phyloP scores from a whole-genome alignment of 805 yeast genomes.

The Wickerhamiella azymoides region DNA sequence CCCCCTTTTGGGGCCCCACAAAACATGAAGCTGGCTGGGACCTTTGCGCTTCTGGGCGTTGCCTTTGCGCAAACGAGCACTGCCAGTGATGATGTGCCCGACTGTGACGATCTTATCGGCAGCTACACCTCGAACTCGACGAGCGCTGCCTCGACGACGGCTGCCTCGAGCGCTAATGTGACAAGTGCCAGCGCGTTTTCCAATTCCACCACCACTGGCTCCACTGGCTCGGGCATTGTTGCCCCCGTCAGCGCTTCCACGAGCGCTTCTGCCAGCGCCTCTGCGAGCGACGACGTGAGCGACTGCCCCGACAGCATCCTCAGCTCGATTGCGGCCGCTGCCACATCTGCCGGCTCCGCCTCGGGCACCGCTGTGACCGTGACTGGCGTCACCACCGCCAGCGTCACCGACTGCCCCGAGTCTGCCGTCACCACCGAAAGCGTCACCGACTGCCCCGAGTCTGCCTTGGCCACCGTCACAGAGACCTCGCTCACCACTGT shows the following conservation, averaged over 20 bases:
- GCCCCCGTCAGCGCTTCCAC: conserved; percentile 10
- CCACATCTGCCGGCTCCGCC: too few species aligned
- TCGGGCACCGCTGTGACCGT: background rate
- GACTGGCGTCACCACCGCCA: background rate
- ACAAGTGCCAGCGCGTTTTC: too few species aligned
- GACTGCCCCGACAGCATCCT: background rate
- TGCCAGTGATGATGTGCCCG: background rate
- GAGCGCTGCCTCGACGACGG: too few species aligned
- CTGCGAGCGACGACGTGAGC: background rate
- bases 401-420: background rate
- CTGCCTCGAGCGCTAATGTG: too few species aligned
- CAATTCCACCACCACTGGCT: conserved; percentile 33
- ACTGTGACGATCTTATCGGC: background rate
- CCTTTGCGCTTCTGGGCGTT: background rate
- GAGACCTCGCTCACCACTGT: background rate
- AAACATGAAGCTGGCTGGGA: background rate
- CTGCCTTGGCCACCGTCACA: background rate
- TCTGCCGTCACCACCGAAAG: background rate
- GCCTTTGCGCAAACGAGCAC: background rate
- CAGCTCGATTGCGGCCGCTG: background rate
- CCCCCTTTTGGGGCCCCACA: background rate
- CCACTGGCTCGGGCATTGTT: conserved; percentile 21
- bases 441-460: background rate
- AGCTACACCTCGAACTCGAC: background rate
- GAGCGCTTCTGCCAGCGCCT: conserved; percentile 8